Conservation (phyloP, 2,329 filamentous ascomycete species). For the Penicillium olsonii region DNA sequence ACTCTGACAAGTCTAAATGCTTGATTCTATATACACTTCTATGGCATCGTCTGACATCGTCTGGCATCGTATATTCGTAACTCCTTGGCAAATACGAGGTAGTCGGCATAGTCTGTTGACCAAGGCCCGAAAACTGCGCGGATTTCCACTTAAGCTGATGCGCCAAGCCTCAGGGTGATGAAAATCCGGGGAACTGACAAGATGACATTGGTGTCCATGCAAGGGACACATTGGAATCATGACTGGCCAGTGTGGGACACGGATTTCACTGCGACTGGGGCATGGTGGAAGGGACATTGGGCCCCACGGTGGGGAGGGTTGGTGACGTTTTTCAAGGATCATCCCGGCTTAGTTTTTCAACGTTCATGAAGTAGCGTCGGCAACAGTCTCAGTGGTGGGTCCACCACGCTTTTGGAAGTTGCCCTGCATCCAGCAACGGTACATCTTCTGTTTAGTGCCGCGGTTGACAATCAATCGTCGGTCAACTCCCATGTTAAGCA, state of each 20-base stretch:
- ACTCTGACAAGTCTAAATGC: not conserved
- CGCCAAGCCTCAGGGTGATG: too few relatives aligned
- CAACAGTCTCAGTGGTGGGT: not conserved
- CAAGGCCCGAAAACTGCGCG: too few relatives aligned
- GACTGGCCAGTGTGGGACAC: too few relatives aligned
- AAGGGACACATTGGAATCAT: not conserved
- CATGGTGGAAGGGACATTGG: not conserved
- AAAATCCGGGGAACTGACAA: too few relatives aligned
- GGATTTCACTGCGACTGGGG: not conserved
- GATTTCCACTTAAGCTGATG: too few relatives aligned
- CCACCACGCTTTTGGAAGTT: slow-evolving; percentile 42
- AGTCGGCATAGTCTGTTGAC: not conserved
- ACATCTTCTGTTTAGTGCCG: slow-evolving; percentile 92
- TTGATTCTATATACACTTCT: not conserved
- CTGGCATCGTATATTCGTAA: not conserved
- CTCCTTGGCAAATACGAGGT: not conserved
- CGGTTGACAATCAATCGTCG: slow-evolving; percentile 89
- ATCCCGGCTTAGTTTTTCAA: not conserved
- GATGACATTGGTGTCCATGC: not conserved
- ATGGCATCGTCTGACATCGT: not conserved
- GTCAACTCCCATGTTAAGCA: slow-evolving; percentile 80
- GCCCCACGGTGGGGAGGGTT: too few relatives aligned
- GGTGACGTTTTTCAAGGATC: too few relatives aligned
- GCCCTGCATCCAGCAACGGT: slow-evolving; percentile 74
- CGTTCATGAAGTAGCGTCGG: slow-evolving; percentile 15